These are phyloP conservation scores for Ceratobasidium sp. DNA, from an alignment of 1,284 basidiomycete species.

Conservation along the genomic window DNA sequence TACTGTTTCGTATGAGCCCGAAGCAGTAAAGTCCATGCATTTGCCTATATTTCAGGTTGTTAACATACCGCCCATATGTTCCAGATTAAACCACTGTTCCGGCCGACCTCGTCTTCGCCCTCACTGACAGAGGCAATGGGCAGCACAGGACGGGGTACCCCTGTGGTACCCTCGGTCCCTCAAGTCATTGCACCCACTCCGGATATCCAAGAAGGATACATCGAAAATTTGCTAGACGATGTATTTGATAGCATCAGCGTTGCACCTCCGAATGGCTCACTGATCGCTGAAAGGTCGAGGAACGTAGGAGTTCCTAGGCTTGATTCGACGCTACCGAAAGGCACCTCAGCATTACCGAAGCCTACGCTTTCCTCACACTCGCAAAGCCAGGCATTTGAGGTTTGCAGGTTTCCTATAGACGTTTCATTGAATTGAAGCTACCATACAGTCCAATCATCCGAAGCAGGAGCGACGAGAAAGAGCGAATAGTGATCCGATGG, in stretches of 20 bases:
- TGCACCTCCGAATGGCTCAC: background rate
- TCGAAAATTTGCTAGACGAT: slow-evolving; percentile 23
- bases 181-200: no score
- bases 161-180: no score
- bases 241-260: slow-evolving; percentile 29
- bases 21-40: background rate
- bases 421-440: background rate
- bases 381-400: background rate
- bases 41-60: background rate
- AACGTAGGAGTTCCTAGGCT: background rate
- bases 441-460: background rate
- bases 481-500: slow-evolving; percentile 7
- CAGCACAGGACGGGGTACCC: no score
- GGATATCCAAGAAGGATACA: no score
- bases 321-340: background rate
- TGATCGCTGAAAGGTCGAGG: background rate
- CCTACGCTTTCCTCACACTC: background rate
- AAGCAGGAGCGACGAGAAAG: background rate
- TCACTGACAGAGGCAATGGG: background rate
- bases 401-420: background rate
- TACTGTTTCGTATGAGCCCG: background rate
- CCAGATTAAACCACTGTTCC: slow-evolving; percentile 25
- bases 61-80: background rate
- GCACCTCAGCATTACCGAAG: background rate
- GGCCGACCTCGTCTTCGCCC: slow-evolving; percentile 5